A percentile compares a stretch with the other conserved stretches of the same genome.
Conservation (phyloP, 805 yeast genomes). For the Candida sithepensis region DNA sequence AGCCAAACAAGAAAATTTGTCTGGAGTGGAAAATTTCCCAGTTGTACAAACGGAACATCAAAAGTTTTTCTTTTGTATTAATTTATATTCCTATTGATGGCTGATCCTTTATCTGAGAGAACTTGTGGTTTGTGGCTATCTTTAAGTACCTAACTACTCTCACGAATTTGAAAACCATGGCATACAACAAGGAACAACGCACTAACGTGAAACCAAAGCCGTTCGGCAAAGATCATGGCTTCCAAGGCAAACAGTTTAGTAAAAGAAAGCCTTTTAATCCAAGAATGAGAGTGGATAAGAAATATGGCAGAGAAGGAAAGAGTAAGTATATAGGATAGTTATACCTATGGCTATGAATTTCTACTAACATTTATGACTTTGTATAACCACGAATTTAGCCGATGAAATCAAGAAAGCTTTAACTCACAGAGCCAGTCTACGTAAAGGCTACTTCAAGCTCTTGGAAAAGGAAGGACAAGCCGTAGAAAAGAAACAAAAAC, state of each 20-base stretch:
- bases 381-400: constrained; percentile 7
- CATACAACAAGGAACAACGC: not conserved
- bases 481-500: constrained; percentile 21
- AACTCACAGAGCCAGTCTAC: constrained; percentile 73
- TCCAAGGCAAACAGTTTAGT: not conserved
- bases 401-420: constrained; percentile 76
- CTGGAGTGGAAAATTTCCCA: not conserved
- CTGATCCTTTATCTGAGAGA: not conserved
- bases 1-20: not conserved
- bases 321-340: constrained; percentile 14
- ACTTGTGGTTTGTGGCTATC: not conserved
- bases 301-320: constrained; percentile 29
- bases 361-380: not conserved
- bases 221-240: not conserved
- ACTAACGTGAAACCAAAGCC: not conserved
- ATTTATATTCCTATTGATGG: not conserved
- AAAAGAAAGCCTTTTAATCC: constrained; percentile 5
- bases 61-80: constrained; percentile 1
- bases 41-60: not conserved
- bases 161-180: not conserved
- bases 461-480: constrained; percentile 65
- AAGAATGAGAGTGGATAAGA: constrained; percentile 7
- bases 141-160: no score
- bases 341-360: no score
- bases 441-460: constrained; percentile 77